Evolutionary conservation across 2,329 filamentous ascomycete genomes (phyloP), one percentile per base, ranked within the genome.

Genomic region (Trichoderma endophyticum): DNA sequence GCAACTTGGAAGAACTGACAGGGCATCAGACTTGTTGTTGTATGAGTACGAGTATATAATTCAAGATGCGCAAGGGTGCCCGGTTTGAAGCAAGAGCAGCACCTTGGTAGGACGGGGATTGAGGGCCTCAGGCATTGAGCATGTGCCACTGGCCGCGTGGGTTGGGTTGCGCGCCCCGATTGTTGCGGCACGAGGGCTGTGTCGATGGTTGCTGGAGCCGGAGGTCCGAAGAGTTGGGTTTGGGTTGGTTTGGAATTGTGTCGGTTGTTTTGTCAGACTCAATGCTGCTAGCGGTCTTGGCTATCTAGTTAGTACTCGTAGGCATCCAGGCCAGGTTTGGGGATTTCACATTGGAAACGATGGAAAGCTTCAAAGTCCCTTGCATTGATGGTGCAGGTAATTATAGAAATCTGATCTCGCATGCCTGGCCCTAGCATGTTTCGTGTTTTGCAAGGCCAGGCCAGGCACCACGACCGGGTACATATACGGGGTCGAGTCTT

Each of bases 121-220:
- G 36, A 56, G 18, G 51, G 24, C 51, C 32, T 28, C 26, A 18
- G 32, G 34, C 54, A 36, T 39, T 68, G 21, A 18, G 36, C 67
- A 70, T 70, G 67, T 70, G 67, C 67, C 39, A 69, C 66, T 36
- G 32, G 36, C 66, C 66, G 66, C 66, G 66, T 39, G 64, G 64
- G 26, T 18, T 43, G 39, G 39, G 39, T 43, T 67, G 48, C 28
- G 48, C 28, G 30, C 26, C 11, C 48, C 32, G 64, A 67, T 54
- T 18, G 64, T 28, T 59, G 32, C 64, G 57, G 67, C 39, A 70
- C 30, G 36, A 54, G 39, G 67, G 57, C 67, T 61, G 66, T 69
- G 56, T 62, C 15, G 56, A 48, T 32, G 24, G 34, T n/a, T n/a
- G 36, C 24, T 54, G 6, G 39, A 51, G 24, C 67, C 67, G 67